phyloP scores from a whole-genome alignment of 352 stramenopile genomes.

The Phytophthora quininea region DNA sequence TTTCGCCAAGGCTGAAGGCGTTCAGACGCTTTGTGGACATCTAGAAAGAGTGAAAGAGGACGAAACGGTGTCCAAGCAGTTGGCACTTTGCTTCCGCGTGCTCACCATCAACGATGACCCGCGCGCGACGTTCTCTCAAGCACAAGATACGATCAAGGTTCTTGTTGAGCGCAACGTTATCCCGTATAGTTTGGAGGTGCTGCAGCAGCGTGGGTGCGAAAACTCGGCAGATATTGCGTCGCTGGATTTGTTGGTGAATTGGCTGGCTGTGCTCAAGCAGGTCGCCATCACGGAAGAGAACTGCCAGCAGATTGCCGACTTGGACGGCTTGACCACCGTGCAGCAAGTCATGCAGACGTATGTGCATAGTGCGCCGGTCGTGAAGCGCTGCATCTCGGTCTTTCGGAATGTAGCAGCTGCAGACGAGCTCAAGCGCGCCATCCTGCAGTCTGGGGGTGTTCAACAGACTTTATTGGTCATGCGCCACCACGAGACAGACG shows the following conservation, averaged over 20 bases:
- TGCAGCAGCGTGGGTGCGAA: slow-evolving; percentile 28
- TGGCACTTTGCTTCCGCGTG: slow-evolving; percentile 60
- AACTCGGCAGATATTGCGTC: slow-evolving; percentile 21
- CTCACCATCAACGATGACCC: slow-evolving; percentile 78
- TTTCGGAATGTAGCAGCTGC: slow-evolving; percentile 75
- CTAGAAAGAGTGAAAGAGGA: slow-evolving; percentile 37
- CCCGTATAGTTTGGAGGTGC: slow-evolving; percentile 46
- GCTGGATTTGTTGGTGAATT: slow-evolving; percentile 54
- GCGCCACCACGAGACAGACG: slow-evolving; percentile 51
- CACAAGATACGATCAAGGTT: slow-evolving; percentile 71
- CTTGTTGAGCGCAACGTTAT: slow-evolving; percentile 63
- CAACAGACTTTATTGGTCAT: slow-evolving; percentile 64
- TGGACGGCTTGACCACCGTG: slow-evolving; percentile 57
- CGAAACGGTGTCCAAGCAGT: slow-evolving; percentile 49
- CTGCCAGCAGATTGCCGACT: slow-evolving; percentile 71
- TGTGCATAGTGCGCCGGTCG: slow-evolving; percentile 47
- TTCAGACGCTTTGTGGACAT: slow-evolving; percentile 43
- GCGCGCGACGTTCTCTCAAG: slow-evolving; percentile 68
- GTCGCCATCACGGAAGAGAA: slow-evolving; percentile 80
- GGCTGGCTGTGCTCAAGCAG: slow-evolving; percentile 80
- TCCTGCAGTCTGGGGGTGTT: slow-evolving; percentile 62
- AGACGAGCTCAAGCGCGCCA: slow-evolving; percentile 71
- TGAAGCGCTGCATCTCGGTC: slow-evolving; percentile 74
- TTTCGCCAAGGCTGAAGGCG: slow-evolving; percentile 57
- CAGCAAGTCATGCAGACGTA: slow-evolving; percentile 63